Evolutionary conservation across 208 protist species (phyloP).

Genomic region (Leishmania braziliensis): DNA sequence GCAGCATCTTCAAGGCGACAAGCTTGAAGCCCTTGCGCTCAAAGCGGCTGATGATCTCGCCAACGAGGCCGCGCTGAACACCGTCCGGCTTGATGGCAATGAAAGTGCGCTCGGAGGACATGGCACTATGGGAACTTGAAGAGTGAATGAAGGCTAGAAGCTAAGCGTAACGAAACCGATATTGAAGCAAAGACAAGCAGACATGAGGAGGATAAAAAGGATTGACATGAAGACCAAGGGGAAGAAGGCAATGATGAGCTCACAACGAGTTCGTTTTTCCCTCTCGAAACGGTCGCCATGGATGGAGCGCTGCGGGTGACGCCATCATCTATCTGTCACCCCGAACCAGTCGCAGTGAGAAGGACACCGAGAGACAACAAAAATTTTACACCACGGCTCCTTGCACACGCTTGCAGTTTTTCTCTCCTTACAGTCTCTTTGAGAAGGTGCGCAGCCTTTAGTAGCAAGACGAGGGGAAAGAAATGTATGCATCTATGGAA

Average conservation of each 20-base stretch:
- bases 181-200: background rate
- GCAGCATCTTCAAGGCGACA: constrained; percentile 94
- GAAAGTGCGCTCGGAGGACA: constrained; percentile 94
- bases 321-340: background rate
- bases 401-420: background rate
- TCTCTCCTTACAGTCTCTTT: background rate
- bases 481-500: constrained; percentile 13
- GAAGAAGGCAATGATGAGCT: background rate
- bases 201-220: background rate
- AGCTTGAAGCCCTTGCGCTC: constrained; percentile 97
- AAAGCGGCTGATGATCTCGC: constrained; percentile 96
- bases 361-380: background rate
- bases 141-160: background rate
- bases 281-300: background rate
- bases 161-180: background rate
- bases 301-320: background rate
- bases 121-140: constrained; percentile 4
- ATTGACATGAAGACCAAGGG: background rate
- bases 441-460: background rate
- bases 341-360: background rate
- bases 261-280: background rate
- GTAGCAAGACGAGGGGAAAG: constrained; percentile 5
- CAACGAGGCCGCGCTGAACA: constrained; percentile 93
- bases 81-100: constrained; percentile 96
- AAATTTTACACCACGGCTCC: background rate